Evolutionary conservation across 2,329 filamentous ascomycete genomes (phyloP), one percentile per base, ranked within the genome.

Genomic region (Davidsoniella neocaledoniae): DNA sequence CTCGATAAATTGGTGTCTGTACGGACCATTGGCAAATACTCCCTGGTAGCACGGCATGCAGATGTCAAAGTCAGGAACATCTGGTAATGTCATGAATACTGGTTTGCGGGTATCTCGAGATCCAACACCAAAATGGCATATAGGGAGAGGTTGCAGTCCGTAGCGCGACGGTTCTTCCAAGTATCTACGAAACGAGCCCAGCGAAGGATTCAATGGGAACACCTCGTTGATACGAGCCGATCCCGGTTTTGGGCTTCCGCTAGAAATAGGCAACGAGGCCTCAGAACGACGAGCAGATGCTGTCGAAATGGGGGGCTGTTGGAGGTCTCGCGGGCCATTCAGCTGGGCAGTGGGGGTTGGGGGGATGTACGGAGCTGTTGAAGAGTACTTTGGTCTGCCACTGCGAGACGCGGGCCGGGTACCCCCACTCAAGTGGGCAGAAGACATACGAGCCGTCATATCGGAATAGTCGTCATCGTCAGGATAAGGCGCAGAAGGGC

Each of bases 1-100:
- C 26, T 66, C 61, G 9, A 79, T 67, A 57, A 94, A 86, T 33
- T 77, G 69, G 14, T 74, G 69, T 2, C 77, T 71, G 60, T 84
- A 93, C 17, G 75, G 70, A 0, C 84, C 83, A 21, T 74, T 68
- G 12, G 71, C 72, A 56, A 90, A 86, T 7, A 86, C 74, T 5
- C 72, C 71, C 2, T 73, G 70, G 61, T 84, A 86, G 64, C 90
- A 96, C 10, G 75, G 76, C 0, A 86, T 84, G 57, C 90, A 95
- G 43, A 95, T 81, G 54, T 85, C 77, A 57, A 95, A 83, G 53
- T 76, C 75, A 10, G 79, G 73, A 54, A 79, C 75, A 12, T 77
- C 76, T 3, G 77, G 76, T 4, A 95, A 69, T 0, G 81, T 88
- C 54, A 87, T 78, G 85, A 88, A 95, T 12, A 48, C 26, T 58